These are phyloP conservation scores for Erythrophleum fordii DNA, from an alignment of 306 rosid species.

Conservation along the genomic window DNA sequence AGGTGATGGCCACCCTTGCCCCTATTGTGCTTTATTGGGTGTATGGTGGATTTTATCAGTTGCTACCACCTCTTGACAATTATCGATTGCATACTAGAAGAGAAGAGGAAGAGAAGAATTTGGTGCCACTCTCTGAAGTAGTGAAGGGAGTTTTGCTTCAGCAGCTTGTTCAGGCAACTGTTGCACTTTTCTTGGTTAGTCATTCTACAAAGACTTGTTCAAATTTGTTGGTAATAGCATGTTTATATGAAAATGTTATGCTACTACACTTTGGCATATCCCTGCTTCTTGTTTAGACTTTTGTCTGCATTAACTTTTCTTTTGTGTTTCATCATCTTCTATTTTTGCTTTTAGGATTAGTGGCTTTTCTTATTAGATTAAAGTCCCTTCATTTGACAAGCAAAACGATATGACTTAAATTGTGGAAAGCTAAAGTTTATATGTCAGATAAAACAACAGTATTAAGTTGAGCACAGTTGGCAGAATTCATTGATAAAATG, in stretches of 20 bases:
- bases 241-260: conserved; percentile 7
- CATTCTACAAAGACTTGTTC: not conserved
- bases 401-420: not conserved
- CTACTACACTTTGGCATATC: not conserved
- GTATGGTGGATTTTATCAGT: conserved; percentile 81
- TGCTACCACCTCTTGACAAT: conserved; percentile 67
- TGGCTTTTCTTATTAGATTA: not conserved
- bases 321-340: not conserved
- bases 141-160: conserved; percentile 87
- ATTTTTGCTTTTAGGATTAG: not conserved
- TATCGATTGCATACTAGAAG: conserved; percentile 72
- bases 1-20: conserved; percentile 85
- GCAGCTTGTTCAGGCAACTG: conserved; percentile 82
- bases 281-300: not conserved
- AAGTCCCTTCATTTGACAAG: conserved; percentile 1
- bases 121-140: conserved; percentile 67
- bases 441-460: not conserved
- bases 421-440: not conserved
- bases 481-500: not conserved
- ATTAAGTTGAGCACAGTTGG: not conserved
- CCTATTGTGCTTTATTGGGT: conserved; percentile 90
- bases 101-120: conserved; percentile 72
- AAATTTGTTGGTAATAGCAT: not conserved
- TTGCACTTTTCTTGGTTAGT: conserved; percentile 81
- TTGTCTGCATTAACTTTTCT: not conserved